Conservation (phyloP, 1,139 yeast species). For the Yamadazyma sp. region DNA sequence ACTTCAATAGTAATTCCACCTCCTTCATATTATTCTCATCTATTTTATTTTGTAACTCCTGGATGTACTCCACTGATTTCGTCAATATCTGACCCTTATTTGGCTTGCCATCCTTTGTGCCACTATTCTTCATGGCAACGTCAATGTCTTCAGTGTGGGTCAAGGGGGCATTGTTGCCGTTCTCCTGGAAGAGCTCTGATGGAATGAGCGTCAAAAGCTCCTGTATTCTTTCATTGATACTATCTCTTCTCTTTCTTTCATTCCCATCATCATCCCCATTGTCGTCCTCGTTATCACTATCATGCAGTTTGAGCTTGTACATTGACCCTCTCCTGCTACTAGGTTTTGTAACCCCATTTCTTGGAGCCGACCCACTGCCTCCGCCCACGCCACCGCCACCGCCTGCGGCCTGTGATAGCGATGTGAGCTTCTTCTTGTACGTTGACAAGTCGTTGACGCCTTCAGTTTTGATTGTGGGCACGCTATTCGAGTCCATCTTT, state of each 20-base stretch:
- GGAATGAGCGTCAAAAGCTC: conserved; percentile 77
- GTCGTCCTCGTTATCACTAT: conserved; percentile 27
- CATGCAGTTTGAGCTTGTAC: conserved; percentile 28
- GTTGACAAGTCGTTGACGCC: conserved; percentile 7
- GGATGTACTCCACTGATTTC: conserved; percentile 82
- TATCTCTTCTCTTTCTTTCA: conserved; percentile 77
- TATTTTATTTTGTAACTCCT: conserved; percentile 68
- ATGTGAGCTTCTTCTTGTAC: conserved; percentile 4
- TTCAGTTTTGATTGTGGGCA: conserved; percentile 4
- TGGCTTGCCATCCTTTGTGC: conserved; percentile 86
- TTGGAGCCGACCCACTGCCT: conserved; percentile 22
- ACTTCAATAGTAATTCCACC: conserved; percentile 65
- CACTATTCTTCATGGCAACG: conserved; percentile 50
- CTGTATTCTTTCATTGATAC: conserved; percentile 85
- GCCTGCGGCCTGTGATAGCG: conserved; percentile 38
- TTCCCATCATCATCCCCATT: conserved; percentile 43
- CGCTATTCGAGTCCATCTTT: conserved; percentile 1
- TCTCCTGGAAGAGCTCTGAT: conserved; percentile 45
- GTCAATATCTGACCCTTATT: conserved; percentile 89
- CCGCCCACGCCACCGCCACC: not conserved
- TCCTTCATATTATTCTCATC: conserved; percentile 79
- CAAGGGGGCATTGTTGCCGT: conserved; percentile 7
- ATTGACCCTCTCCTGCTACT: conserved; percentile 41
- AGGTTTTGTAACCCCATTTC: conserved; percentile 38
- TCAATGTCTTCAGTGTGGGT: conserved; percentile 22